Evolutionary conservation across 163 green algal genomes (phyloP).

Genomic region (Volvox carteri): DNA sequence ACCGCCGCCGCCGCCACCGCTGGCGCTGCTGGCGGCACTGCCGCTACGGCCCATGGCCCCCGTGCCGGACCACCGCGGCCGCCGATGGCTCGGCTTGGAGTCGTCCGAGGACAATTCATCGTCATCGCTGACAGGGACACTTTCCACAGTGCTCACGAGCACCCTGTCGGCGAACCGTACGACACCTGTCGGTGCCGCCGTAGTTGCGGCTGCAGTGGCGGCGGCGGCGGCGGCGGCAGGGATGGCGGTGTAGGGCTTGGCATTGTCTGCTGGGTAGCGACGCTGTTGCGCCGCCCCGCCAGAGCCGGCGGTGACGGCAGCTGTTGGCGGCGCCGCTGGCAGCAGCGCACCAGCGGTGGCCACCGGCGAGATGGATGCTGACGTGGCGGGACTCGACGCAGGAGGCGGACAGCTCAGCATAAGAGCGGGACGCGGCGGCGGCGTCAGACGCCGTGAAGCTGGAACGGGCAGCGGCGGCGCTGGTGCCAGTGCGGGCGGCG

Average conservation of each 20-base stretch:
- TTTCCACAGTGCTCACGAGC: neutral
- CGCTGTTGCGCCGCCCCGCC: no score
- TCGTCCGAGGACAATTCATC: no score
- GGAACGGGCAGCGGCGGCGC: neutral
- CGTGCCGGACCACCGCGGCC: no score
- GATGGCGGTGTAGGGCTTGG: no score
- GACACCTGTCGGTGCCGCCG: neutral
- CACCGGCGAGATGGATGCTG: neutral
- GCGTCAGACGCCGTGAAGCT: neutral
- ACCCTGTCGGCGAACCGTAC: conserved; percentile 3
- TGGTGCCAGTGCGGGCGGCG: neutral
- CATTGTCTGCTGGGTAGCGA: no score
- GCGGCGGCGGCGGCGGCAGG: neutral
- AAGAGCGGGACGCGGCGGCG: neutral
- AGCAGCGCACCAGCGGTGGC: neutral
- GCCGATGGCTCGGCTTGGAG: no score
- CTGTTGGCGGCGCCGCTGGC: neutral
- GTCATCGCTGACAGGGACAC: no score
- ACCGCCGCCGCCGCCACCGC: neutral
- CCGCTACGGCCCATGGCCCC: no score
- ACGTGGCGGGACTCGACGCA: neutral
- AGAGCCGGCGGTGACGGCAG: no score
- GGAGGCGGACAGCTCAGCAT: neutral
- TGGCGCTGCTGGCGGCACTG: neutral
- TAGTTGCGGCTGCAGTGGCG: neutral